A percentile compares a stretch with the other conserved stretches of the same genome.
These are phyloP conservation scores for Chaetoscypha palmicola DNA, from an alignment of 2,329 filamentous ascomycete species.

Conservation along the genomic window DNA sequence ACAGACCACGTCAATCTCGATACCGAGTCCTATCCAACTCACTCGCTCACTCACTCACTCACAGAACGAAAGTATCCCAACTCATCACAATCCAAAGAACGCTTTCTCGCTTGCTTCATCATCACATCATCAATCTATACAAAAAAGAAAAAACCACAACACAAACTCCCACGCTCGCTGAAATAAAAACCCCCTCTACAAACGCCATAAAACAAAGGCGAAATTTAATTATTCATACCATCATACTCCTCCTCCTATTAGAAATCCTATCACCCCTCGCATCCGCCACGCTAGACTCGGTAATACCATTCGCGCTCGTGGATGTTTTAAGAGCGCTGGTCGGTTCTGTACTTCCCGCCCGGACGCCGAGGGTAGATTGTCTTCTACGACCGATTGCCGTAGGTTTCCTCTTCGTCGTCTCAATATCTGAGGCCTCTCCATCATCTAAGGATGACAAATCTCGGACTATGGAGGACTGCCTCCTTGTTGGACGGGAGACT, in stretches of 20 bases:
- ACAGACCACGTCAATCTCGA: too few relatives aligned
- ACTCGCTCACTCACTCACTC: too few relatives aligned
- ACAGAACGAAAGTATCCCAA: too few relatives aligned
- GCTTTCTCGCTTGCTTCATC: too few relatives aligned
- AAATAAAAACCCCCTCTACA: too few relatives aligned
- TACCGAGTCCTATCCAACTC: too few relatives aligned
- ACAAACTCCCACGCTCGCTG: too few relatives aligned
- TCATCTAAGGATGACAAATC: conserved; percentile 14
- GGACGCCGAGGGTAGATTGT: conserved; percentile 27
- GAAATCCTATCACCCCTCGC: conserved; percentile 27
- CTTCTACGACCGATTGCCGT: conserved; percentile 19
- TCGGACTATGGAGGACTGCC: conserved; percentile 18
- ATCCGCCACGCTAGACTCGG: conserved; percentile 10
- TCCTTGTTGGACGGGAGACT: conserved; percentile 19
- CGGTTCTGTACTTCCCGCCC: conserved; percentile 12
- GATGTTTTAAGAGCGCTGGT: conserved; percentile 14
- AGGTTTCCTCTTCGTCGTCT: conserved; percentile 13
- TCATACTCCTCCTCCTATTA: conserved; percentile 31
- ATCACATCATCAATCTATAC: too few relatives aligned
- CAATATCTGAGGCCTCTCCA: conserved; percentile 23
- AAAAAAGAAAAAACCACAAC: too few relatives aligned
- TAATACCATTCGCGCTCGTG: conserved; percentile 12
- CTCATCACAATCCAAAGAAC: too few relatives aligned
- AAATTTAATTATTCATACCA: conserved; percentile 30
- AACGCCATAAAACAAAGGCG: too few relatives aligned